phyloP scores from a whole-genome alignment of 2,329 filamentous ascomycete genomes.

The Macrophomina pseudophaseolina region DNA sequence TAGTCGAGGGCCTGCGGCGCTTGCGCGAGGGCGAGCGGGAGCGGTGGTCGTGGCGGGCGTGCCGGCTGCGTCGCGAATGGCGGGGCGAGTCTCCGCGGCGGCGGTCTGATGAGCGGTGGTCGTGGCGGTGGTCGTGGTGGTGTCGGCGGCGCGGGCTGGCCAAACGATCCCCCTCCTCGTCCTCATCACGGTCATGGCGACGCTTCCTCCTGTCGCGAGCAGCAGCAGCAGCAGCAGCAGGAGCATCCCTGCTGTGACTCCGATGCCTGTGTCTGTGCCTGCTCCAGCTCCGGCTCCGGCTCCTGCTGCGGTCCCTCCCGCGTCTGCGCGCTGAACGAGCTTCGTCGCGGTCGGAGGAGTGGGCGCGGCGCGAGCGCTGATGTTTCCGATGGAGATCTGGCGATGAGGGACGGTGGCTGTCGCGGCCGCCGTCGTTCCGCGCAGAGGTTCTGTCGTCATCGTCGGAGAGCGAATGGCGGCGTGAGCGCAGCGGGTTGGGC shows the following conservation, averaged over 20 bases:
- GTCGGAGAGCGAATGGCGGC: conserved; percentile 8
- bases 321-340: conserved; percentile 1
- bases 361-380: conserved; percentile 8
- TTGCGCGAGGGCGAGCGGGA: conserved; percentile 38
- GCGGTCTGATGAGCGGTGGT: neutral
- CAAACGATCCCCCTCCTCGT: conserved; percentile 25
- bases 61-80: conserved; percentile 29
- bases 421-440: conserved; percentile 8
- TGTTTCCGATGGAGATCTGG: conserved; percentile 29
- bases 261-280: conserved; percentile 11
- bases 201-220: conserved; percentile 15
- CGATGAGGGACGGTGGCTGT: conserved; percentile 10
- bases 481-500: conserved; percentile 3
- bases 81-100: conserved; percentile 8
- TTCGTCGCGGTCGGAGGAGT: conserved; percentile 10
- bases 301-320: conserved; percentile 4
- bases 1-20: conserved; percentile 40
- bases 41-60: conserved; percentile 25
- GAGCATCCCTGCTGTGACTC: conserved; percentile 28
- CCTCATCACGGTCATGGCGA: conserved; percentile 10
- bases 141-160: conserved; percentile 37
- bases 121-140: conserved; percentile 34
- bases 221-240: neutral
- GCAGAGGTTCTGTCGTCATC: conserved; percentile 1
- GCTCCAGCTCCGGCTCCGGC: conserved; percentile 28